Percentiles rank a stretch among this genome's conserved stretches.
phyloP scores from a whole-genome alignment of 208 protist species.

The Leptomonas seymouri region DNA sequence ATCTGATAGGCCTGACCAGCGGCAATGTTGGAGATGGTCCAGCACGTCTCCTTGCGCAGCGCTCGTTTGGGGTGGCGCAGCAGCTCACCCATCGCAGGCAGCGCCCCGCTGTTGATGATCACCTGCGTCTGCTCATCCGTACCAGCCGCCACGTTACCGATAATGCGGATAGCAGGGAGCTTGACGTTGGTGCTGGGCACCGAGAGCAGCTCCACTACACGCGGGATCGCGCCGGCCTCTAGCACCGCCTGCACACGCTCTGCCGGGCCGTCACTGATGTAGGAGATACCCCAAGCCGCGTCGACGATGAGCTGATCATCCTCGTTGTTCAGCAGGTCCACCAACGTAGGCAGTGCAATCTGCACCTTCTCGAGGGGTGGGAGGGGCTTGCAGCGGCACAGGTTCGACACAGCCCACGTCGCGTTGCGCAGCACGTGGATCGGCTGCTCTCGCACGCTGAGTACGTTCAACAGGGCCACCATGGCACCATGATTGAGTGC shows the following conservation, averaged over 20 bases:
- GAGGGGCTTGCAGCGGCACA: conserved; percentile 97
- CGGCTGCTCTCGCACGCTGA: conserved; percentile 57
- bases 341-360: conserved; percentile 90
- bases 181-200: conserved; percentile 72
- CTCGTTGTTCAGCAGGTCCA: conserved; percentile 74
- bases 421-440: conserved; percentile 91
- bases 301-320: conserved; percentile 97
- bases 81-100: conserved; percentile 80
- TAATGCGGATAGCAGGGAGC: conserved; percentile 96
- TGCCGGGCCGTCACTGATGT: conserved; percentile 95
- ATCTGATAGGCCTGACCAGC: conserved; percentile 96
- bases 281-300: conserved; percentile 97
- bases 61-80: conserved; percentile 83
- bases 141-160: conserved; percentile 99
- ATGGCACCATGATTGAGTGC: conserved; percentile 88
- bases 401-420: conserved; percentile 98
- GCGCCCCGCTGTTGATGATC: conserved; percentile 93
- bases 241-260: conserved; percentile 96
- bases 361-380: conserved; percentile 77
- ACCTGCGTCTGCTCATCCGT: conserved; percentile 96
- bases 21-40: conserved; percentile 99
- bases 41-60: conserved; percentile 99
- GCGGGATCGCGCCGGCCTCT: conserved; percentile 82
- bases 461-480: conserved; percentile 72
- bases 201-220: conserved; percentile 95